Evolutionary conservation across 2,329 filamentous ascomycete species (phyloP).

Genomic region (Trichoderma endophyticum): DNA sequence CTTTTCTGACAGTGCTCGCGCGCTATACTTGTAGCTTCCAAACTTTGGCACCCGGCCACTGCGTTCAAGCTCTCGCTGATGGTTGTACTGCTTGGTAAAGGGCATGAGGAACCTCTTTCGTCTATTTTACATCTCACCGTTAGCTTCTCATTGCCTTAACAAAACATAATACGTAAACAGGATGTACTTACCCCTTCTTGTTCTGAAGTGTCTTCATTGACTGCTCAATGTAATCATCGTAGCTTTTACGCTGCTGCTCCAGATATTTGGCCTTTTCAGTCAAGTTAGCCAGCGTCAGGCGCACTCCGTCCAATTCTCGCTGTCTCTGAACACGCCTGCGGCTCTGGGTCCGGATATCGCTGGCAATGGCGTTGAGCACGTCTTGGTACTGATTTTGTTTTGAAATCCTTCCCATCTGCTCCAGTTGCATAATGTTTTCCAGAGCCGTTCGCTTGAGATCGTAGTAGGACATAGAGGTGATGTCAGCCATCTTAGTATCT

Average conservation of each 20-base stretch:
- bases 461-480: conserved; percentile 83
- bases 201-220: conserved; percentile 96
- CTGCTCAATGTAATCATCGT: conserved; percentile 99
- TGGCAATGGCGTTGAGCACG: conserved; percentile 92
- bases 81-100: conserved; percentile 98
- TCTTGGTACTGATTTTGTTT: conserved; percentile 93
- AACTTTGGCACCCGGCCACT: conserved; percentile 94
- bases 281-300: conserved; percentile 69
- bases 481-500: conserved; percentile 82
- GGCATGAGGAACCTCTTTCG: conserved; percentile 93
- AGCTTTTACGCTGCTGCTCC: conserved; percentile 92
- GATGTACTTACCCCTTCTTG: conserved; percentile 72
- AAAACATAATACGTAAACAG: background rate
- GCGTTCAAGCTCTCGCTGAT: conserved; percentile 91
- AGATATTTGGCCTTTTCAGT: conserved; percentile 88
- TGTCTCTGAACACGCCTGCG: conserved; percentile 86
- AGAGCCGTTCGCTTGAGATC: conserved; percentile 90
- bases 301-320: conserved; percentile 81
- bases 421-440: conserved; percentile 88
- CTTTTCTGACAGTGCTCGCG: conserved; percentile 83
- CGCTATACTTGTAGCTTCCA: conserved; percentile 95
- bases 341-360: conserved; percentile 97
- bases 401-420: conserved; percentile 84
- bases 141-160: background rate
- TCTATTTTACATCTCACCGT: conserved; percentile 37